Percentiles rank a stretch among this genome's conserved stretches.
These are phyloP conservation scores for Escovopsis sp. DNA, from an alignment of 2,329 filamentous ascomycete genomes.

Conservation along the genomic window DNA sequence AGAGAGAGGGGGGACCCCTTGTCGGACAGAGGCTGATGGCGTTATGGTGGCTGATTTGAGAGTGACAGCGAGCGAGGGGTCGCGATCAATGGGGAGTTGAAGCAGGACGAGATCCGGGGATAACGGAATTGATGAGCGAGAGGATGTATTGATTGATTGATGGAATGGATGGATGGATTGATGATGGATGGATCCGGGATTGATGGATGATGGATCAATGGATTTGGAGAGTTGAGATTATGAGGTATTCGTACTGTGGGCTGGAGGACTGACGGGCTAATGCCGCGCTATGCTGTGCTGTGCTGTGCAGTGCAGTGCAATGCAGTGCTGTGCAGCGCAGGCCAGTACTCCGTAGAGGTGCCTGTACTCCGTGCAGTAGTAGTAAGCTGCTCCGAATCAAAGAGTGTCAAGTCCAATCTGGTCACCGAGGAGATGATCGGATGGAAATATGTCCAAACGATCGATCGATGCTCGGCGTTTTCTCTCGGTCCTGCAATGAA, in stretches of 20 bases:
- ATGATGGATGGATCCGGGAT: background rate
- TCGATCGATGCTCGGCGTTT: too few relatives aligned
- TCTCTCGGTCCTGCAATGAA: too few relatives aligned
- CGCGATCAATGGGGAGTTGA: background rate
- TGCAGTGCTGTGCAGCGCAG: too few relatives aligned
- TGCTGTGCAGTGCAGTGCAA: too few relatives aligned
- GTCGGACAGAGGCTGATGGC: background rate
- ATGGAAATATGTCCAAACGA: too few relatives aligned
- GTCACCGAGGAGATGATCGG: too few relatives aligned
- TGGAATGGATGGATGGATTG: background rate
- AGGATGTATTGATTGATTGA: background rate
- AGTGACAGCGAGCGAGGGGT: conserved; percentile 3
- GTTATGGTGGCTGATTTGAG: background rate
- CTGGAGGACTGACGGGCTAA: background rate
- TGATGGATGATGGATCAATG: background rate
- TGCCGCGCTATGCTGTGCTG: too few relatives aligned
- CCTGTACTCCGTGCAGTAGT: too few relatives aligned
- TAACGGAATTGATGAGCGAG: background rate
- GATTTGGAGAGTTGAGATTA: background rate
- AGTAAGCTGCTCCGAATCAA: too few relatives aligned
- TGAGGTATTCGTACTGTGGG: background rate
- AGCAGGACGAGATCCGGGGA: background rate
- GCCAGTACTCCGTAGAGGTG: too few relatives aligned
- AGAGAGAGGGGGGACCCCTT: conserved; percentile 2
- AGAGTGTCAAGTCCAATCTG: too few relatives aligned